Conservation (phyloP, 225 moss, liverwort and hornwort genomes). For the Climacium dendroides region DNA sequence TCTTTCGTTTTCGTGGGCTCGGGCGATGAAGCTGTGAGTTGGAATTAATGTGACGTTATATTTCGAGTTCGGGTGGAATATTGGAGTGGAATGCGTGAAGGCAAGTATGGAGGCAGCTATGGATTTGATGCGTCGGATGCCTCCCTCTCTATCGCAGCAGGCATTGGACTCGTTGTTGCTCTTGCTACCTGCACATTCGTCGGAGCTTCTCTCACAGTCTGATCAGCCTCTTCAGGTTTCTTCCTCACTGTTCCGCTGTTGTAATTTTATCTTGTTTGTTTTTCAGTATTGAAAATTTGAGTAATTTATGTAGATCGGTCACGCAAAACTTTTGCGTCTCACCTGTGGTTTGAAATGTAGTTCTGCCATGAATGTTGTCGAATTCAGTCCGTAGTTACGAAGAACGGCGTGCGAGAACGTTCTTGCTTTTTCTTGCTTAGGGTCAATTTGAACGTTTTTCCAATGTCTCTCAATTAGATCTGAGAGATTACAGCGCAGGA, state of each 20-base stretch:
- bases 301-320: background rate
- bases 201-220: constrained; percentile 76
- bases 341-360: background rate
- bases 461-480: background rate
- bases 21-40: background rate
- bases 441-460: background rate
- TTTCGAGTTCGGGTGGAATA: background rate
- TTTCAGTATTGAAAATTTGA: background rate
- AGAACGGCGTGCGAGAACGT: background rate
- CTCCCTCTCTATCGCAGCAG: constrained; percentile 51
- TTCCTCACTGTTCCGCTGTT: background rate
- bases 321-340: background rate
- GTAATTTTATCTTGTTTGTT: background rate
- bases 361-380: background rate
- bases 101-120: constrained; percentile 68
- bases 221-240: constrained; percentile 74
- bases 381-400: background rate
- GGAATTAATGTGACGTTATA: background rate
- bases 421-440: background rate
- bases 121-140: constrained; percentile 90
- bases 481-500: background rate
- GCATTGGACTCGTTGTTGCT: constrained; percentile 59
- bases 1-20: background rate
- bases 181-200: constrained; percentile 56
- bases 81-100: background rate